phyloP scores from a whole-genome alignment of 2,329 filamentous ascomycete species.

The Trichothecium roseum region DNA sequence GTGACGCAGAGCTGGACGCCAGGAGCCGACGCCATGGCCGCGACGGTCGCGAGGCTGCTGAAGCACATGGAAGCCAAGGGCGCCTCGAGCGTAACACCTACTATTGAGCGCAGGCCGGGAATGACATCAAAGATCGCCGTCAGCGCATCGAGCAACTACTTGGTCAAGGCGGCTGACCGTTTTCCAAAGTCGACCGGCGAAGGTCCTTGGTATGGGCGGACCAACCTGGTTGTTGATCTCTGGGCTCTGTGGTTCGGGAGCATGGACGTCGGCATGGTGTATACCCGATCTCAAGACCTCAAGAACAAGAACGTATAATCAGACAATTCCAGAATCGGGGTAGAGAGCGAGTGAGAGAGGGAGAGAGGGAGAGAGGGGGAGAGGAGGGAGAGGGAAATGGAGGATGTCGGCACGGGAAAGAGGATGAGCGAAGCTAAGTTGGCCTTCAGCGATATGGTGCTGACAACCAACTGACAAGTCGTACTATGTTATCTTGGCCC shows the following conservation, averaged over 20 bases:
- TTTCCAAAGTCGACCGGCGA: constrained; percentile 24
- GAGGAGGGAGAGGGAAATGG: too few relatives aligned
- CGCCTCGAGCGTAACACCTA: constrained; percentile 10
- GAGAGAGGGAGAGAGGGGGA: too few relatives aligned
- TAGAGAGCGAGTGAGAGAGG: background rate
- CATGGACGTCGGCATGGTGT: constrained; percentile 20
- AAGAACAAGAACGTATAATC: constrained; percentile 13
- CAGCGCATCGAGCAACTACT: constrained; percentile 21
- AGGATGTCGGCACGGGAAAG: too few relatives aligned
- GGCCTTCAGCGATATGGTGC: too few relatives aligned
- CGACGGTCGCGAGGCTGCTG: constrained; percentile 37
- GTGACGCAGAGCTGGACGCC: constrained; percentile 56
- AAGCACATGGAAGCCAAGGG: constrained; percentile 39
- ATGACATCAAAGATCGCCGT: constrained; percentile 16
- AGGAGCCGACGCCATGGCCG: constrained; percentile 34
- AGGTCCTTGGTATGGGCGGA: constrained; percentile 24
- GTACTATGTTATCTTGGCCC: too few relatives aligned
- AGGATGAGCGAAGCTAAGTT: too few relatives aligned
- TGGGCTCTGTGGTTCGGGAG: constrained; percentile 18
- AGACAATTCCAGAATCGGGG: background rate
- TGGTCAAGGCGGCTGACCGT: constrained; percentile 22
- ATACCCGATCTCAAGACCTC: constrained; percentile 8
- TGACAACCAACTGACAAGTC: too few relatives aligned
- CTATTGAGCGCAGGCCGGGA: constrained; percentile 16
- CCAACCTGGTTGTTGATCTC: constrained; percentile 17